A percentile compares a stretch with the other conserved stretches of the same genome.
These are phyloP conservation scores for Aspergillus heteromorphus DNA, from an alignment of 495 filamentous ascomycete genomes.

Conservation along the genomic window DNA sequence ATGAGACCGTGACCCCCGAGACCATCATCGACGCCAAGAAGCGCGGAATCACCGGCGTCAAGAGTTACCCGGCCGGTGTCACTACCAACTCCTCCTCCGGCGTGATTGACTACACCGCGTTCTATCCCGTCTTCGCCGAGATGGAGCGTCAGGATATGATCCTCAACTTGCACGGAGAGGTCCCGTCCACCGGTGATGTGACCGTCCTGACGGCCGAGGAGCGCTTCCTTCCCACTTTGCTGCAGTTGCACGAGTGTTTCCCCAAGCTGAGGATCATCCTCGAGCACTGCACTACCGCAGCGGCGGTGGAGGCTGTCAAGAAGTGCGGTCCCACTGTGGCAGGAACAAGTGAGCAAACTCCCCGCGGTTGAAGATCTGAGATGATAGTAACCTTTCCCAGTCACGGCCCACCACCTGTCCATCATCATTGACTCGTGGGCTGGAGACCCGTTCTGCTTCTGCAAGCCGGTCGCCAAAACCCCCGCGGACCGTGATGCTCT, in stretches of 20 bases:
- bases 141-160: slow-evolving; percentile 66
- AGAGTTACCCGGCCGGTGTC: slow-evolving; percentile 60
- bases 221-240: slow-evolving; percentile 71
- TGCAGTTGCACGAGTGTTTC: slow-evolving; percentile 65
- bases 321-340: slow-evolving; percentile 67
- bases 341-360: slow-evolving; percentile 13
- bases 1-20: slow-evolving; percentile 70
- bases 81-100: slow-evolving; percentile 85
- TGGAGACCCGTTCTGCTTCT: slow-evolving; percentile 75
- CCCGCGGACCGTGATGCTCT: slow-evolving; percentile 72
- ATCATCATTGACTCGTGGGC: slow-evolving; percentile 72
- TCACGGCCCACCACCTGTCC: slow-evolving; percentile 76
- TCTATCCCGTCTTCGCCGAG: slow-evolving; percentile 72
- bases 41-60: slow-evolving; percentile 43
- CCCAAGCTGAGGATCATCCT: slow-evolving; percentile 75
- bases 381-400: slow-evolving; percentile 9
- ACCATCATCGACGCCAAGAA: slow-evolving; percentile 67
- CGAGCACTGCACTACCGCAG: slow-evolving; percentile 75
- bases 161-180: slow-evolving; percentile 60
- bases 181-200: slow-evolving; percentile 45
- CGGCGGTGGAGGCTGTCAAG: slow-evolving; percentile 73
- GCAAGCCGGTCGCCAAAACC: slow-evolving; percentile 77
- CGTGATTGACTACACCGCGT: slow-evolving; percentile 64
- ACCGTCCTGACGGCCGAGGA: slow-evolving; percentile 78
- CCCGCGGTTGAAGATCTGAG: background rate